These are phyloP conservation scores for Pseudonitzschia multiseries DNA, from an alignment of 108 stramenopile species.

Conservation along the genomic window DNA sequence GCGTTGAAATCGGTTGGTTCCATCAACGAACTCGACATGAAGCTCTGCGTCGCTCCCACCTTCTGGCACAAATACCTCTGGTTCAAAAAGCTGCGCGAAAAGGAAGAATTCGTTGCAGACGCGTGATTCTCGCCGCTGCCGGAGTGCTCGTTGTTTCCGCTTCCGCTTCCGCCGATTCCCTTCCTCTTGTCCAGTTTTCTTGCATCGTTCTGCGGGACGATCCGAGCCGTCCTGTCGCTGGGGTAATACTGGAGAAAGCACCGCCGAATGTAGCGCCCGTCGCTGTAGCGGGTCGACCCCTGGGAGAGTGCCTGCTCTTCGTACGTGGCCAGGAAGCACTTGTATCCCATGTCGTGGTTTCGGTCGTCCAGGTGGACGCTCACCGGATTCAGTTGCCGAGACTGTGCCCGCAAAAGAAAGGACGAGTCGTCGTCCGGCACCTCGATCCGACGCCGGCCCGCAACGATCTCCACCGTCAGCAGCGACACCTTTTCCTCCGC, in stretches of 20 bases:
- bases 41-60: constrained; percentile 39
- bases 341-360: constrained; percentile 67
- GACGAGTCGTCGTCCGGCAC: constrained; percentile 89
- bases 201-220: constrained; percentile 50
- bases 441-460: constrained; percentile 62
- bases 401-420: constrained; percentile 75
- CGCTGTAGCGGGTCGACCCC: constrained; percentile 45
- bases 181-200: constrained; percentile 58
- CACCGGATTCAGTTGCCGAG: constrained; percentile 64
- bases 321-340: constrained; percentile 77
- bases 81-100: constrained; percentile 44
- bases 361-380: constrained; percentile 75
- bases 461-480: constrained; percentile 64
- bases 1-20: constrained; percentile 73
- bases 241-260: constrained; percentile 85
- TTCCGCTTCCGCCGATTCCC: constrained; percentile 19
- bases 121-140: neutral
- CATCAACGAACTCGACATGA: constrained; percentile 71
- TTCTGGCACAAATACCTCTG: constrained; percentile 60
- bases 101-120: constrained; percentile 32
- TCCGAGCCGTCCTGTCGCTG: constrained; percentile 70
- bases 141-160: constrained; percentile 16
- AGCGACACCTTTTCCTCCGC: constrained; percentile 34
- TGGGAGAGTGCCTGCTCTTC: constrained; percentile 73
- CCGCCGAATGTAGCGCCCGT: constrained; percentile 64